These are phyloP conservation scores for Bruguiera gymnorhiza DNA, from an alignment of 345 rosid species.

Conservation along the genomic window DNA sequence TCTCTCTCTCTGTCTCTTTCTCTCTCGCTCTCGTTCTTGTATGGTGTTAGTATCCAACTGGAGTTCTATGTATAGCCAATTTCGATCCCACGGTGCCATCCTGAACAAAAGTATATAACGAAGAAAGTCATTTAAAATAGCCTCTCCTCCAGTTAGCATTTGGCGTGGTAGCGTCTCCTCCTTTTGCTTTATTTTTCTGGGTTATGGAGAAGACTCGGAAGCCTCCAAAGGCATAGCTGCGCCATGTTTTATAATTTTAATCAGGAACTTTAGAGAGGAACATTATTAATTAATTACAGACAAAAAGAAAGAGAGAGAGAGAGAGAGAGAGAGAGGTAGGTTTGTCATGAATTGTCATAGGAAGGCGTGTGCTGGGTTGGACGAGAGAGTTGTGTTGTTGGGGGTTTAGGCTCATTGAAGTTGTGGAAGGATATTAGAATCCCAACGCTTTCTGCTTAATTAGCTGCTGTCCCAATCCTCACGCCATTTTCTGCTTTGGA, in stretches of 20 bases:
- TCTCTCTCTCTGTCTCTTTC: background rate
- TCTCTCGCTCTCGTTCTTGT: background rate
- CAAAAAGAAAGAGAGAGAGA: background rate
- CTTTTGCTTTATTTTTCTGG: background rate
- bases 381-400: constrained; percentile 1
- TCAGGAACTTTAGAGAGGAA: too few species aligned
- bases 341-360: constrained; percentile 21
- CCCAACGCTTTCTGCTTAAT: constrained; percentile 22
- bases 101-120: too few species aligned
- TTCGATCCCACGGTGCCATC: too few species aligned
- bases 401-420: background rate
- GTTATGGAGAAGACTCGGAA: constrained; percentile 14
- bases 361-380: constrained; percentile 39
- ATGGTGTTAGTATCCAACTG: background rate
- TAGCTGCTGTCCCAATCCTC: constrained; percentile 33
- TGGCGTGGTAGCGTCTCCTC: background rate
- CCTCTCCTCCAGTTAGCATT: too few species aligned
- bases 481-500: constrained; percentile 48
- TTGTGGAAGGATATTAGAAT: constrained; percentile 19
- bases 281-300: background rate
- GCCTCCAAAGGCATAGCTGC: constrained; percentile 29
- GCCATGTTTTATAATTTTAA: background rate
- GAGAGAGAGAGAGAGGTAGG: background rate
- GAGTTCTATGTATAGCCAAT: too few species aligned
- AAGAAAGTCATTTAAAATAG: too few species aligned